These are phyloP conservation scores for Calonectria crousiana DNA, from an alignment of 2,329 filamentous ascomycete species.

Conservation along the genomic window DNA sequence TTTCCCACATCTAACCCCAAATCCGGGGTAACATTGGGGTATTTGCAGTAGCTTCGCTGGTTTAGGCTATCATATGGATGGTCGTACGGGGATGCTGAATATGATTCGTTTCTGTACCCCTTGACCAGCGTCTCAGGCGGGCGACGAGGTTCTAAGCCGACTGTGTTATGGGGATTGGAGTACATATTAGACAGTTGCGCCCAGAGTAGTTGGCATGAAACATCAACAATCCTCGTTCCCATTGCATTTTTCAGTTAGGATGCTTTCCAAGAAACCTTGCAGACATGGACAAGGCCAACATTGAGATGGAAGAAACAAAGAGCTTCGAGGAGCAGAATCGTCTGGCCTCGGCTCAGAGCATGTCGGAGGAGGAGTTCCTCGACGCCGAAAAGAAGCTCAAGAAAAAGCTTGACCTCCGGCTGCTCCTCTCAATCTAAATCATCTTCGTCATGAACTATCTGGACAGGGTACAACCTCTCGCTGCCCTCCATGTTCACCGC, in stretches of 20 bases:
- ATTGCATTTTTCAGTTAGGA: background rate
- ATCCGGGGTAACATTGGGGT: constrained; percentile 4
- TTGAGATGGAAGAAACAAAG: constrained; percentile 22
- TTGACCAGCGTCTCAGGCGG: background rate
- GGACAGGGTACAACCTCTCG: constrained; percentile 7
- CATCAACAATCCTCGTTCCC: background rate
- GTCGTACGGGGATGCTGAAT: background rate
- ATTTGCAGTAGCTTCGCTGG: background rate
- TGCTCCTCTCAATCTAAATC: constrained; percentile 22
- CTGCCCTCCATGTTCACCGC: background rate
- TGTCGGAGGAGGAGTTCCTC: constrained; percentile 27
- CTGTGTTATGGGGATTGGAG: background rate
- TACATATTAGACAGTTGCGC: background rate
- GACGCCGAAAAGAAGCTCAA: constrained; percentile 25
- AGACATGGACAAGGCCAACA: background rate
- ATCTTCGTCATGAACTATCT: constrained; percentile 27
- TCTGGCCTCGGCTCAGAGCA: constrained; percentile 18
- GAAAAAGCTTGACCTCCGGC: constrained; percentile 24
- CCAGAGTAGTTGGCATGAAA: background rate
- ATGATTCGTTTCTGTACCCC: background rate
- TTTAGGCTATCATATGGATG: background rate
- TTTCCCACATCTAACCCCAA: background rate
- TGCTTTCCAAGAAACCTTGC: background rate
- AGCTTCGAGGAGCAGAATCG: constrained; percentile 13
- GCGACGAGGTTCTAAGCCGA: background rate